Percentiles rank a stretch among this genome's conserved stretches.
These are phyloP conservation scores for Castanospermum australe DNA, from an alignment of 306 rosid species.

Conservation along the genomic window DNA sequence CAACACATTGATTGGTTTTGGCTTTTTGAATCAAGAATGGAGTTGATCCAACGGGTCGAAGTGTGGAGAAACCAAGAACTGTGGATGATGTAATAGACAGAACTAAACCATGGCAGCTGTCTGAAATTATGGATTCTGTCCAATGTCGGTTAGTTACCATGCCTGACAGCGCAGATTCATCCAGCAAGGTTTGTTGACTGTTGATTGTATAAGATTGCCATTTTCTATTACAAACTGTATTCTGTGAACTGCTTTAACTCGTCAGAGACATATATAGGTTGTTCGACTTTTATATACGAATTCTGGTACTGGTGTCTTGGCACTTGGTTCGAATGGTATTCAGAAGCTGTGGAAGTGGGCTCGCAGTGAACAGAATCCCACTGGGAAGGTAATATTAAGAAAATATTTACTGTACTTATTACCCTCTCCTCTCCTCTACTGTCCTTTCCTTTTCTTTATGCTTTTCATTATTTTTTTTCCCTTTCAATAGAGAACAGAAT, in stretches of 20 bases:
- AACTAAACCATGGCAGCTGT: slow-evolving; percentile 74
- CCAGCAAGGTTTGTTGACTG: slow-evolving; percentile 69
- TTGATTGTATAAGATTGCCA: slow-evolving; percentile 18
- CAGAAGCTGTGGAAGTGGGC: slow-evolving; percentile 92
- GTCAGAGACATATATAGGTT: slow-evolving; percentile 46
- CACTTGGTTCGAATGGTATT: slow-evolving; percentile 84
- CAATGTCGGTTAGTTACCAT: slow-evolving; percentile 71
- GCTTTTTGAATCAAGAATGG: slow-evolving; percentile 54
- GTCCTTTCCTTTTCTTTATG: slow-evolving; percentile 12
- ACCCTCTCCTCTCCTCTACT: not conserved
- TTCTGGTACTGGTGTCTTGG: slow-evolving; percentile 79
- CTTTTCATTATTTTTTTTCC: not conserved
- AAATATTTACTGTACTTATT: not conserved
- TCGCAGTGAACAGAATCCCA: slow-evolving; percentile 68
- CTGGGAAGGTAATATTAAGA: slow-evolving; percentile 59
- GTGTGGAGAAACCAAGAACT: slow-evolving; percentile 58
- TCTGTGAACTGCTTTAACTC: slow-evolving; percentile 3
- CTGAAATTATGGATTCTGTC: slow-evolving; percentile 75
- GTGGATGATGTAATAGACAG: slow-evolving; percentile 64
- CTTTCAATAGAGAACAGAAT: slow-evolving; percentile 22
- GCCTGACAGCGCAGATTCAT: slow-evolving; percentile 75
- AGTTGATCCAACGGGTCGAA: slow-evolving; percentile 56
- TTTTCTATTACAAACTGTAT: slow-evolving; percentile 13
- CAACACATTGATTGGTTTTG: slow-evolving; percentile 37
- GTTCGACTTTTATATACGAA: slow-evolving; percentile 77